A percentile compares a stretch with the other conserved stretches of the same genome.
phyloP scores from a whole-genome alignment of 345 rosid genomes.

The Balakata baccata region DNA sequence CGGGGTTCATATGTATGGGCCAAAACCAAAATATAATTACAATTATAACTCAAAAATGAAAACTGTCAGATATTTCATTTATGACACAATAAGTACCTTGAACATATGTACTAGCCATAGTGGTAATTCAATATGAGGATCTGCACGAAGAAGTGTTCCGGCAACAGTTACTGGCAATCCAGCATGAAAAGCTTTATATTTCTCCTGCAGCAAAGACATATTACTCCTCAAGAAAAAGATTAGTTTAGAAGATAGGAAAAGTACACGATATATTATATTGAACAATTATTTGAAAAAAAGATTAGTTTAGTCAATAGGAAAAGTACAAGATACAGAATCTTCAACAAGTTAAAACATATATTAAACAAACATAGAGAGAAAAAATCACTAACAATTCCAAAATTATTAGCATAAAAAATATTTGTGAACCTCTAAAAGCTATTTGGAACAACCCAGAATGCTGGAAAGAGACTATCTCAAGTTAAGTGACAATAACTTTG shows the following conservation, averaged over 20 bases:
- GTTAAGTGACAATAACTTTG: not conserved
- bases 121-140: slow-evolving; percentile 80
- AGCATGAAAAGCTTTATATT: slow-evolving; percentile 62
- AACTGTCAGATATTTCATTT: not conserved
- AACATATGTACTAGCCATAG: slow-evolving; percentile 91
- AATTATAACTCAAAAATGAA: not conserved
- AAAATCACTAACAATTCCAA: not conserved
- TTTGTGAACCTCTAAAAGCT: not conserved
- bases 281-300: not conserved
- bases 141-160: slow-evolving; percentile 82
- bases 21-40: no score
- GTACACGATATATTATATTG: not conserved
- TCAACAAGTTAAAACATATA: not conserved
- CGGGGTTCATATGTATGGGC: not conserved
- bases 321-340: not conserved
- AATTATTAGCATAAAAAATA: not conserved
- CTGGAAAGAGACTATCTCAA: not conserved
- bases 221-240: not conserved
- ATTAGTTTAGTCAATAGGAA: not conserved
- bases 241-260: not conserved
- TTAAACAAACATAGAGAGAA: not conserved
- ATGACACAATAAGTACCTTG: slow-evolving; percentile 58
- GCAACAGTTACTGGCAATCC: slow-evolving; percentile 85
- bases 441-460: not conserved
- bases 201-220: slow-evolving; percentile 48